These are phyloP conservation scores for Neofusicoccum umdonicola DNA, from an alignment of 2,329 filamentous ascomycete species.

Conservation along the genomic window DNA sequence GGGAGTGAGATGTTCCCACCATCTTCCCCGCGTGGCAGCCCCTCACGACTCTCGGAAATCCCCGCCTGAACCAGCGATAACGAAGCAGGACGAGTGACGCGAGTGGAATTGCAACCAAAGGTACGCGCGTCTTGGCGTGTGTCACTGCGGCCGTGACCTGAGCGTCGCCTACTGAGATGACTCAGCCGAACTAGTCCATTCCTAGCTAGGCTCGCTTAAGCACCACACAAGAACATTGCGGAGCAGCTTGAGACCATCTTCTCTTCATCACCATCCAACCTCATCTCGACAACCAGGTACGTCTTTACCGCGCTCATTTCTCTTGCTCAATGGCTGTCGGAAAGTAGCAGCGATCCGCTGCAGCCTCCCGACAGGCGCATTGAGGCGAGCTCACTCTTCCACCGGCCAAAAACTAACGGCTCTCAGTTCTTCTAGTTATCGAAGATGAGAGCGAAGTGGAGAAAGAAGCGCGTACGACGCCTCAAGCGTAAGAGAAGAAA, in stretches of 20 bases:
- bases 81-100: neutral
- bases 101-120: neutral
- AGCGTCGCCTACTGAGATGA: neutral
- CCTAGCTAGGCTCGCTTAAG: slow-evolving; percentile 14
- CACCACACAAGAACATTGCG: slow-evolving; percentile 15
- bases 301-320: slow-evolving; percentile 21
- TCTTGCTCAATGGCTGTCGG: slow-evolving; percentile 5
- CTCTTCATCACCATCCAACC: slow-evolving; percentile 39
- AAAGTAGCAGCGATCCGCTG: slow-evolving; percentile 15
- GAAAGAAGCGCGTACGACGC: slow-evolving; percentile 99
- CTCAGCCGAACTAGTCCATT: neutral
- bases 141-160: neutral
- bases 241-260: slow-evolving; percentile 15
- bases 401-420: neutral
- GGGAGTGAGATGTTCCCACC: neutral
- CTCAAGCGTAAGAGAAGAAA: slow-evolving; percentile 99
- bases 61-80: neutral
- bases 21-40: slow-evolving; percentile 4
- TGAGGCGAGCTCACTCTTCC: slow-evolving; percentile 20
- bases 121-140: slow-evolving; percentile 4
- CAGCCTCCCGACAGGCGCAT: slow-evolving; percentile 15
- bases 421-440: slow-evolving; percentile 36
- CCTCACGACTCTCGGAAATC: neutral
- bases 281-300: slow-evolving; percentile 45
- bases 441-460: slow-evolving; percentile 95